Evolutionary conservation across 2,329 filamentous ascomycete species (phyloP).

Genomic region (Fusarium tjaetaba): DNA sequence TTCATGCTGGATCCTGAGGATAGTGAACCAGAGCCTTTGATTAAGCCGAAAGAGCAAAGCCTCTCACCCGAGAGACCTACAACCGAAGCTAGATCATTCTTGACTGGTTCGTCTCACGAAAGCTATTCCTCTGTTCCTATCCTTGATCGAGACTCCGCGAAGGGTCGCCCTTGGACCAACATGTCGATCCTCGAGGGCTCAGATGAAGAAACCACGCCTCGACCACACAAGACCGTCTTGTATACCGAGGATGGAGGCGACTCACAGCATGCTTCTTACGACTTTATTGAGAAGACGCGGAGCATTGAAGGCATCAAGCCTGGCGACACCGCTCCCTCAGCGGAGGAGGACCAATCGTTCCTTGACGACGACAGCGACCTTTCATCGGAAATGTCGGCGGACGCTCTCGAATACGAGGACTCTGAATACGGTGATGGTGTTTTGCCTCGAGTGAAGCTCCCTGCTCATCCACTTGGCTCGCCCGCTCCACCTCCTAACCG

Average conservation of each 20-base stretch:
- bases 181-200: conserved; percentile 63
- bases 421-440: conserved; percentile 43
- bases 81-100: conserved; percentile 57
- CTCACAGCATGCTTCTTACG: conserved; percentile 58
- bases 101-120: conserved; percentile 54
- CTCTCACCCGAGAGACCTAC: conserved; percentile 41
- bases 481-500: conserved; percentile 46
- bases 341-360: conserved; percentile 55
- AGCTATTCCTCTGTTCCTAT: conserved; percentile 73
- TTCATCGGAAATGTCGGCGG: conserved; percentile 70
- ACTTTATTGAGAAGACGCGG: conserved; percentile 63
- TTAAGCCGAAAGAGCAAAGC: conserved; percentile 20
- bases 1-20: conserved; percentile 43
- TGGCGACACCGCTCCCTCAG: conserved; percentile 46
- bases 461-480: conserved; percentile 49
- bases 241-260: conserved; percentile 36
- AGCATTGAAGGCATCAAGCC: conserved; percentile 59
- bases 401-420: conserved; percentile 58
- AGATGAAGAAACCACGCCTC: conserved; percentile 51
- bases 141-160: conserved; percentile 72
- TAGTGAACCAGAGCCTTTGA: conserved; percentile 36
- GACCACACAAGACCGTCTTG: conserved; percentile 34
- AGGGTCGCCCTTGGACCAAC: conserved; percentile 64
- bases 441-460: conserved; percentile 42
- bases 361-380: conserved; percentile 66